Percentiles rank a stretch among this genome's conserved stretches.
These are phyloP conservation scores for Podaxis sp. DNA, from an alignment of 768 basidiomycete species.

Conservation along the genomic window DNA sequence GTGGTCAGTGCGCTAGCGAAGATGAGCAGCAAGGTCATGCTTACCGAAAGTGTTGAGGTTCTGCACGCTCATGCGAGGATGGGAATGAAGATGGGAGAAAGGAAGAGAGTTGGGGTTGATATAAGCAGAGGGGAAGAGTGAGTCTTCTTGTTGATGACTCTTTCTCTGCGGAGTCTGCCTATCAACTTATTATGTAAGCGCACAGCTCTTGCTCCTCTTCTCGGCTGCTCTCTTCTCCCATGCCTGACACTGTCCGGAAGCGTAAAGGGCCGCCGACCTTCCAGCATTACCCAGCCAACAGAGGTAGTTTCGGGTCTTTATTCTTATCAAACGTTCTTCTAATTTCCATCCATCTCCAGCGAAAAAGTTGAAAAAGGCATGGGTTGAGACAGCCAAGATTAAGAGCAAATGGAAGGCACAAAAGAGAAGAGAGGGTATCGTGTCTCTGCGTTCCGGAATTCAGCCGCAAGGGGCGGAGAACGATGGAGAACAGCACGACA, in stretches of 20 bases:
- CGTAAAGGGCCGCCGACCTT: conserved; percentile 71
- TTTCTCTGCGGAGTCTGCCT: conserved; percentile 18
- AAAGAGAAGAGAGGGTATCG: conserved; percentile 48
- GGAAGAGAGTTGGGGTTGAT: conserved; percentile 28
- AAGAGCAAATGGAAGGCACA: conserved; percentile 77
- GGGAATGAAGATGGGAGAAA: conserved; percentile 41
- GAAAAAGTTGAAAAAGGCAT: conserved; percentile 76
- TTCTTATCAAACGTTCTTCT: neutral
- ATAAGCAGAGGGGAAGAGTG: conserved; percentile 27
- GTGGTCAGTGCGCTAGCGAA: conserved; percentile 12
- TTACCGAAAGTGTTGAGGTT: conserved; percentile 82
- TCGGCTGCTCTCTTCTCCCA: conserved; percentile 21
- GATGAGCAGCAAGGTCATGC: conserved; percentile 22
- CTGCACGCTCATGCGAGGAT: conserved; percentile 92
- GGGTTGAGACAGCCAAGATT: conserved; percentile 76
- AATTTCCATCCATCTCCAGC: conserved; percentile 42
- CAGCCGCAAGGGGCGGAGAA: conserved; percentile 18
- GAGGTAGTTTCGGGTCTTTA: conserved; percentile 45
- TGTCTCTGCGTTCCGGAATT: conserved; percentile 22
- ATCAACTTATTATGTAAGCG: conserved; percentile 27
- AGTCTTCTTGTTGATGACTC: conserved; percentile 18
- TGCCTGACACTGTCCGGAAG: conserved; percentile 31
- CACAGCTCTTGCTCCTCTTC: conserved; percentile 12
- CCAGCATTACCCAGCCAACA: conserved; percentile 58
- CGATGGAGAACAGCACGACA: conserved; percentile 19